Evolutionary conservation across 331 rosid genomes (phyloP), one percentile per base, ranked within the genome.

Genomic region (Pyrus hybrid): DNA sequence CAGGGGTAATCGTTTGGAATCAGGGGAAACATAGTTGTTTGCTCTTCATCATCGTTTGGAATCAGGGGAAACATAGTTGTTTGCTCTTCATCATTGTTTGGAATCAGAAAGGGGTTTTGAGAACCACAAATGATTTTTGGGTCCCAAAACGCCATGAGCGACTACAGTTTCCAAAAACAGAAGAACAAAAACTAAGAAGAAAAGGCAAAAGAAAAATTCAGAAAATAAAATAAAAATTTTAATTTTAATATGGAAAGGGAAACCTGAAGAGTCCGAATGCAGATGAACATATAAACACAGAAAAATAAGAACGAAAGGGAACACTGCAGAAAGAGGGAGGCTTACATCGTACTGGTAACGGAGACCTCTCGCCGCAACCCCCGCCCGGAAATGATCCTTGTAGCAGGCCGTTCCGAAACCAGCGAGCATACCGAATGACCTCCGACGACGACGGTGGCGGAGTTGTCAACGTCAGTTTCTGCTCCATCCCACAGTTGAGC

Each of bases 321-420:
- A 10, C 6, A 12, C 20, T 28, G 0, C 47, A 6, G 21, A 70
- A 4, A 22, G 11, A 5, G 26, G 4, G 6, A 13, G 11, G 33
- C 90, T 86, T 6, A 93, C 98, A 80, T 93, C 97, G 7, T 93
- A 91, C 5, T 91, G 98, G 41, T 33, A 33, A 13, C 74, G 83
- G 1, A 87, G 68, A 71, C 86, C 91, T 0, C 8, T 14, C 0
- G 83, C 84, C 0, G 81, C 83, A 1, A 87, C 78, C 17, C 87
- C 7, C 0, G 87, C 83, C 2, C 70, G 64, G 18, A 93, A 89
- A 22, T 93, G 98, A 61, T 93, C n/a, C 28, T 11, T 83, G 0
- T 0, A n/a, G 0, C 98, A 96, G 0, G 13, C 0, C 6, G 3
- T 66, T 2, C 98, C 97, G 2, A 2, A 81, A 1, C 81, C 88